Evolutionary conservation across 176 grass and related monocot genomes (phyloP).

Genomic region (Cymbopogon citratus): DNA sequence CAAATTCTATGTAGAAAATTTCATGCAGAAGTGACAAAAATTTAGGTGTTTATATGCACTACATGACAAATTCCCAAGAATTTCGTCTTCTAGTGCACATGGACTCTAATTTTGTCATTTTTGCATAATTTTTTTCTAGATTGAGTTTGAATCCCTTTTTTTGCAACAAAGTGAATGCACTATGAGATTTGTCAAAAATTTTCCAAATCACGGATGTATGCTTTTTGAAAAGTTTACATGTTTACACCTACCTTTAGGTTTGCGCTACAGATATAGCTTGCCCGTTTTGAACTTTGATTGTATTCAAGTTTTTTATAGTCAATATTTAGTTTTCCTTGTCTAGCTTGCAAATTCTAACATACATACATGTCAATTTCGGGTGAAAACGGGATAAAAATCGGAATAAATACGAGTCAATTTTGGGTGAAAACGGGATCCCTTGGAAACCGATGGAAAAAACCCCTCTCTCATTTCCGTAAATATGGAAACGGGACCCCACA

Average conservation of each 20-base stretch:
- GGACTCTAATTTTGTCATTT: not conserved
- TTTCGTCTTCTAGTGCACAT: not conserved
- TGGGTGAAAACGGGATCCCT: too few relatives aligned
- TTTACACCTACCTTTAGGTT: not conserved
- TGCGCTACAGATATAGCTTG: not conserved
- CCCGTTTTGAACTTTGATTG: not conserved
- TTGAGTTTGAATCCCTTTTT: not conserved
- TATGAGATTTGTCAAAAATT: not conserved
- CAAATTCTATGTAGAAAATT: not conserved
- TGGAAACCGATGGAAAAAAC: too few relatives aligned
- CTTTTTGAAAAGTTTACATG: not conserved
- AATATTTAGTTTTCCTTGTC: not conserved
- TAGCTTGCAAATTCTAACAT: not conserved
- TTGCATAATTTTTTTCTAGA: not conserved
- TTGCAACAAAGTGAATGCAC: not conserved
- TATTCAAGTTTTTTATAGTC: not conserved
- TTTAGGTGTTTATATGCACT: not conserved
- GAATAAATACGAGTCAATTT: too few relatives aligned
- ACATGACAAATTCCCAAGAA: not conserved
- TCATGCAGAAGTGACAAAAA: not conserved
- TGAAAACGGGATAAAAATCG: too few relatives aligned
- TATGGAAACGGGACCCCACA: too few relatives aligned
- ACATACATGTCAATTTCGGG: too few relatives aligned
- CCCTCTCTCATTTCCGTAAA: too few relatives aligned
- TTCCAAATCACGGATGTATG: not conserved